These are phyloP conservation scores for Debaryomycetaceae sp. DNA, from an alignment of 1,139 yeast genomes.

Conservation along the genomic window DNA sequence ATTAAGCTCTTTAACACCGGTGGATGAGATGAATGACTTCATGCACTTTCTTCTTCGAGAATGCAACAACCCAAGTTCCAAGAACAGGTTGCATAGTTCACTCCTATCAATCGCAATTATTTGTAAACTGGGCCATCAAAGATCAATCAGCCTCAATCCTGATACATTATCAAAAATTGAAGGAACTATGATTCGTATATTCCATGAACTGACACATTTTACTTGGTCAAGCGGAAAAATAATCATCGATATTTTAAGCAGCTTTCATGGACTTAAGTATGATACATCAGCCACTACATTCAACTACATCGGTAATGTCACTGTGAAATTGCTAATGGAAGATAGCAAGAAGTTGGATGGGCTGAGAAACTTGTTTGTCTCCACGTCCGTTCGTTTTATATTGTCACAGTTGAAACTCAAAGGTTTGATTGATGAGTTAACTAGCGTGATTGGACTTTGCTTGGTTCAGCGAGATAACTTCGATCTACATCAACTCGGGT, in stretches of 20 bases:
- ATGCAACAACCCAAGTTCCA: neutral
- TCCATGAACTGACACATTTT: slow-evolving; percentile 6
- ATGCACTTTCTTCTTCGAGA: neutral
- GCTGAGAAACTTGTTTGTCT: neutral
- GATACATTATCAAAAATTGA: neutral
- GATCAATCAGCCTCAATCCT: neutral
- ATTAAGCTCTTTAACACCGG: slow-evolving; percentile 41
- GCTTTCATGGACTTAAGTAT: neutral
- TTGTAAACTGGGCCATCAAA: slow-evolving; percentile 5
- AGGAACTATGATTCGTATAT: neutral
- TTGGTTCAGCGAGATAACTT: neutral
- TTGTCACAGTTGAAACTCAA: neutral
- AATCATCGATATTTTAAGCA: slow-evolving; percentile 26
- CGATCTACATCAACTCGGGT: neutral
- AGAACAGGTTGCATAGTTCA: slow-evolving; percentile 56
- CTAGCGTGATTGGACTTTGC: neutral
- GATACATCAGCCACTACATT: neutral
- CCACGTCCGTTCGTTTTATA: neutral
- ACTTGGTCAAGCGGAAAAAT: slow-evolving; percentile 31
- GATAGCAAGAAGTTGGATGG: neutral
- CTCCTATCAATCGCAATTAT: slow-evolving; percentile 43
- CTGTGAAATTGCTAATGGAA: neutral
- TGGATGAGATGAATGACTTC: neutral
- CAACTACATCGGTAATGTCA: neutral
- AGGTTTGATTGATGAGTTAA: neutral